phyloP scores from a whole-genome alignment of 192 early-diverging fungal species.

The Paraglomus brasilianum region DNA sequence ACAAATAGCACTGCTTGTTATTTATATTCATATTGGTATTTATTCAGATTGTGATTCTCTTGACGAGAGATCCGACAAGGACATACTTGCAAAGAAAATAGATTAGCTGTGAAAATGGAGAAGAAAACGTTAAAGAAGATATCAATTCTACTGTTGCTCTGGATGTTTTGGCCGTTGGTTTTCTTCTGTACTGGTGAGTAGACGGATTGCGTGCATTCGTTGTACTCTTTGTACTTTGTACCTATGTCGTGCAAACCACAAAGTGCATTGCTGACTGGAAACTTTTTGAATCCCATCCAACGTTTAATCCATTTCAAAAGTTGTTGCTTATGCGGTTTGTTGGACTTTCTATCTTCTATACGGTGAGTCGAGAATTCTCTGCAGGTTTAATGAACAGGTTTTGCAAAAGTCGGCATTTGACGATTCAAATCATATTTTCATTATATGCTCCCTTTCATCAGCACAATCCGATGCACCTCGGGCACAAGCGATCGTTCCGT shows the following conservation, averaged over 20 bases:
- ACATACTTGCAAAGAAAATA: no score
- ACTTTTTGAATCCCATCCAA: not conserved
- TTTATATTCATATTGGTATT: no score
- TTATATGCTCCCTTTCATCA: not conserved
- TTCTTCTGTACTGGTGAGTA: not conserved
- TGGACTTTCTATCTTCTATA: slow-evolving; percentile 31
- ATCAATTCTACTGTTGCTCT: slow-evolving; percentile 17
- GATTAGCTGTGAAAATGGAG: not conserved
- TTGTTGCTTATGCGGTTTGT: not conserved
- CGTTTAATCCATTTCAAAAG: not conserved
- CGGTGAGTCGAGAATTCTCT: not conserved
- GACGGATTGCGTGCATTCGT: not conserved
- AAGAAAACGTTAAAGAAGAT: slow-evolving; percentile 14
- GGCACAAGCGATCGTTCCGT: slow-evolving; percentile 22
- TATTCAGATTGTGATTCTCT: no score
- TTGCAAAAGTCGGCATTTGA: not conserved
- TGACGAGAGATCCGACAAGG: no score
- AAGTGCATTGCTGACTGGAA: not conserved
- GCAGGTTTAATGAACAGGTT: not conserved
- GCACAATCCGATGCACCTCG: slow-evolving; percentile 27
- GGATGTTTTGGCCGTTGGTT: slow-evolving; percentile 24
- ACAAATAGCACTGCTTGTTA: no score
- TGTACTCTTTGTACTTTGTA: not conserved
- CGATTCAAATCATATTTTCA: not conserved
- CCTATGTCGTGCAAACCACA: no score